phyloP scores from a whole-genome alignment of 768 basidiomycete genomes.

The Cubamyces sp. region DNA sequence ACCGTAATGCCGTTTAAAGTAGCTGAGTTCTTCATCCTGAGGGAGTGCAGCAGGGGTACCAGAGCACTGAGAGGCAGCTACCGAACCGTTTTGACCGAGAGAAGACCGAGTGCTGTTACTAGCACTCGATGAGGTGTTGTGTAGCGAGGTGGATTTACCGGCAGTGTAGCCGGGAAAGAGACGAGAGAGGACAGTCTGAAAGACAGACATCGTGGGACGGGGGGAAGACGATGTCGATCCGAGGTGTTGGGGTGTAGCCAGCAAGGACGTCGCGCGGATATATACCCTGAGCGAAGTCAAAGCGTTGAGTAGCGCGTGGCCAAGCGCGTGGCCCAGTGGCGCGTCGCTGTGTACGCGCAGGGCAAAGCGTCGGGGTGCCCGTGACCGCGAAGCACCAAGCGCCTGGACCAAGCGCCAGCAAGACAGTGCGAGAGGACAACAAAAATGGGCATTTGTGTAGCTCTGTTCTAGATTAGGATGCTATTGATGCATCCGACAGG shows the following conservation, averaged over 20 bases:
- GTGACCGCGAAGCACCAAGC: conserved; percentile 1
- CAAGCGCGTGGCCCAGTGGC: not conserved
- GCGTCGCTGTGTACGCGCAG: no score
- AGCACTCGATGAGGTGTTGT: not conserved
- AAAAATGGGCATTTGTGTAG: no score
- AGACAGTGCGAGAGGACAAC: not conserved
- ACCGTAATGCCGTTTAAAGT: not conserved
- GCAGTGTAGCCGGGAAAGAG: not conserved
- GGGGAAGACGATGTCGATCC: not conserved
- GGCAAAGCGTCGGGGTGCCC: conserved; percentile 9
- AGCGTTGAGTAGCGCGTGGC: not conserved
- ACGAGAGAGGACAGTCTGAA: not conserved
- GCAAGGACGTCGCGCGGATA: not conserved
- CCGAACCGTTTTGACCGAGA: not conserved
- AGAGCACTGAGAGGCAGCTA: not conserved
- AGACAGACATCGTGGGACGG: conserved; percentile 5
- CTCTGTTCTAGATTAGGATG: no score
- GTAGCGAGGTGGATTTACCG: not conserved
- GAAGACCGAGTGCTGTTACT: no score
- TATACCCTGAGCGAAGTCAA: conserved; percentile 5
- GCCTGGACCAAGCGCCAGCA: not conserved
- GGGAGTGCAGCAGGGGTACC: not conserved
- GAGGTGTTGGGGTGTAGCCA: not conserved
- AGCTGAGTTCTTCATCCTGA: not conserved
- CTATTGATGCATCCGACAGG: no score